Evolutionary conservation across 1,139 yeast genomes (phyloP).

Genomic region (Lodderomyces parapsilosis): DNA sequence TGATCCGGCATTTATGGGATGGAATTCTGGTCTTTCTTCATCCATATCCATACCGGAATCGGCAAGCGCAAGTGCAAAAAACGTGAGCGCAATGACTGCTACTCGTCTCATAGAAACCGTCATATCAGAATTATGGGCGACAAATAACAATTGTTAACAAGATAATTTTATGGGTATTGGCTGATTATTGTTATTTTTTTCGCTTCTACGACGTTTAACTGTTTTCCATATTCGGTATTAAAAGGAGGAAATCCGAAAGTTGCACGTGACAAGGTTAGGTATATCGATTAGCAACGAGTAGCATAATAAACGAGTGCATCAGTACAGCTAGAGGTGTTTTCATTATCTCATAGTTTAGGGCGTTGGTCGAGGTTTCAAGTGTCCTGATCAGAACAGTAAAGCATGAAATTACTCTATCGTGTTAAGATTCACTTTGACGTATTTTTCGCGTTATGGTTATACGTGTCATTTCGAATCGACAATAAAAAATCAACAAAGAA

Average conservation of each 20-base stretch:
- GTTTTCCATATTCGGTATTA: background rate
- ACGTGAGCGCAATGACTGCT: background rate
- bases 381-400: no score
- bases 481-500: no score
- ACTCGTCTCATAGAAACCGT: background rate
- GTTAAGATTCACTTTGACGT: background rate
- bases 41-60: conserved; percentile 32
- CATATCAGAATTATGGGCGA: no score
- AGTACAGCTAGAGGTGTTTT: no score
- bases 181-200: background rate
- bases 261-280: background rate
- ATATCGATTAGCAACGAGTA: background rate
- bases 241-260: background rate
- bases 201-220: background rate
- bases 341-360: no score
- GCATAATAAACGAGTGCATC: background rate
- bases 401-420: no score
- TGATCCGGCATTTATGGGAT: conserved; percentile 48
- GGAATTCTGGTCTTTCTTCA: conserved; percentile 37
- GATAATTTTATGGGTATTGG: no score
- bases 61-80: conserved; percentile 4
- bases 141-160: no score
- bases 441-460: conserved; percentile 2
- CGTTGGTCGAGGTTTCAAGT: no score
- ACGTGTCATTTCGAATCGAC: background rate